phyloP scores from a whole-genome alignment of 139 green algal genomes.

The Picochlorum sp. region DNA sequence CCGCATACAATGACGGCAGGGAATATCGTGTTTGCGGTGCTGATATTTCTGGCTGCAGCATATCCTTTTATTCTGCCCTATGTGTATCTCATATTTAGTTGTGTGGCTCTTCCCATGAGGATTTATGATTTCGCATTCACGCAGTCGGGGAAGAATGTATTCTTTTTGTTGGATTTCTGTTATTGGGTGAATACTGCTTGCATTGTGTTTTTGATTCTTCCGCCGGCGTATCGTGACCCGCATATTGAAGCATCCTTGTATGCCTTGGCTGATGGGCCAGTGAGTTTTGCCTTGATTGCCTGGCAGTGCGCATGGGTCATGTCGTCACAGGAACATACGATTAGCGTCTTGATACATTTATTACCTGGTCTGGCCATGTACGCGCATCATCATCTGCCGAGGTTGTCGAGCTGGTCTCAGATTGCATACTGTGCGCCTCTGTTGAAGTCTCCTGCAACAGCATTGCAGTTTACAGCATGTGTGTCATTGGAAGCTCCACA shows the following conservation, averaged over 20 bases:
- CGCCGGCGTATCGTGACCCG: conserved; percentile 1
- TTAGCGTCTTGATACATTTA: conserved; percentile 57
- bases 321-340: conserved; percentile 27
- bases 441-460: not conserved
- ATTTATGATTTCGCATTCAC: conserved; percentile 18
- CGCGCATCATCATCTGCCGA: conserved; percentile 26
- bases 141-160: conserved; percentile 15
- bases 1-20: not conserved
- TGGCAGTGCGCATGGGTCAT: conserved; percentile 59
- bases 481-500: not conserved
- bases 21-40: conserved; percentile 13
- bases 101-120: conserved; percentile 32
- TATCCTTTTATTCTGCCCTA: conserved; percentile 26
- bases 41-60: conserved; percentile 26
- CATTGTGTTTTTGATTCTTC: conserved; percentile 24
- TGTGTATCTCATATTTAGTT: conserved; percentile 37
- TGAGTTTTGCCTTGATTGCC: conserved; percentile 35
- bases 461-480: not conserved
- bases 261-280: conserved; percentile 47
- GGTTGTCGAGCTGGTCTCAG: not conserved
- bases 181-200: conserved; percentile 36
- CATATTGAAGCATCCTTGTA: conserved; percentile 28
- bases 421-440: not conserved
- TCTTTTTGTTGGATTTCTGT: conserved; percentile 55
- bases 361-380: conserved; percentile 58